A percentile compares a stretch with the other conserved stretches of the same genome.
These are phyloP conservation scores for Boletellus ananiceps DNA, from an alignment of 768 basidiomycete genomes.

Conservation along the genomic window DNA sequence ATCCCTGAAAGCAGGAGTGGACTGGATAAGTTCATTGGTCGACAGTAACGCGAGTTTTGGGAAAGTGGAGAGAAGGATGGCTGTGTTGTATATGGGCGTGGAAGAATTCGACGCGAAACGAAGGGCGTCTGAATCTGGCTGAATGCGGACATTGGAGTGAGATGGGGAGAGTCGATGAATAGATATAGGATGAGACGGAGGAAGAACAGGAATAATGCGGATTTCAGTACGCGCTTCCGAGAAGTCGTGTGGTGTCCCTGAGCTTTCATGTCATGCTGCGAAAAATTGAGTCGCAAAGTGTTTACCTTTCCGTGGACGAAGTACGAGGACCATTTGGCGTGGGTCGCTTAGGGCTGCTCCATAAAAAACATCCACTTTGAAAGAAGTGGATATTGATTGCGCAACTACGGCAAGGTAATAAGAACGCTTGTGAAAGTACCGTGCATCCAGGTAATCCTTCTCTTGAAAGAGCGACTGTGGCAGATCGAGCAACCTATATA, in stretches of 20 bases:
- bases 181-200: constrained; percentile 58
- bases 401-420: constrained; percentile 85
- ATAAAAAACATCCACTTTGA: constrained; percentile 55
- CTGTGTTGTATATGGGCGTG: constrained; percentile 79
- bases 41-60: constrained; percentile 36
- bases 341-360: constrained; percentile 56
- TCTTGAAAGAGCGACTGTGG: constrained; percentile 80
- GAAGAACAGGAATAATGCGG: constrained; percentile 66
- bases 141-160: constrained; percentile 60
- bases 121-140: constrained; percentile 15
- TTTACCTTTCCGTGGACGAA: constrained; percentile 53
- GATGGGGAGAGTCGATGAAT: constrained; percentile 67
- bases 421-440: constrained; percentile 89
- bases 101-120: constrained; percentile 32
- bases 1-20: constrained; percentile 59
- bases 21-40: constrained; percentile 48
- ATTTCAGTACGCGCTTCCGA: constrained; percentile 67
- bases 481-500: neutral
- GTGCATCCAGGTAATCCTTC: constrained; percentile 86
- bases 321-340: constrained; percentile 59
- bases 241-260: constrained; percentile 58
- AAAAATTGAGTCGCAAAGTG: constrained; percentile 22
- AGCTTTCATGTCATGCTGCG: neutral
- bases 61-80: constrained; percentile 49
- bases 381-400: constrained; percentile 47